Evolutionary conservation across 1,139 yeast genomes (phyloP).

Genomic region (Saccharomyces hybrid): DNA sequence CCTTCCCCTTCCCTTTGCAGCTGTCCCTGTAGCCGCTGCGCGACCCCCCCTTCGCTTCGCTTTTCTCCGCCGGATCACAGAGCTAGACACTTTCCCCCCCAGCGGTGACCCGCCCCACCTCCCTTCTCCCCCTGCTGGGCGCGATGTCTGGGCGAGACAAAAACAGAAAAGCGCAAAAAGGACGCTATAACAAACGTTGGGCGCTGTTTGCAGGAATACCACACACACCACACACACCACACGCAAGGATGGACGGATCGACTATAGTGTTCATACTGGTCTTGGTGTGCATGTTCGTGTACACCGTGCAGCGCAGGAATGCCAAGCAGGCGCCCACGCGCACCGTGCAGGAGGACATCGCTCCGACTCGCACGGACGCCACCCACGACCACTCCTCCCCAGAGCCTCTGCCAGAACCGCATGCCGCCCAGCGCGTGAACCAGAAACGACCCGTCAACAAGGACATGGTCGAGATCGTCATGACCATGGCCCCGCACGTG

Average conservation of each 20-base stretch:
- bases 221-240: background rate
- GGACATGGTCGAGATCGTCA: constrained; percentile 81
- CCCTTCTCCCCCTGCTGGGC: background rate
- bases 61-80: background rate
- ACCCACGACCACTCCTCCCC: background rate
- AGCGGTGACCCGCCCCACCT: background rate
- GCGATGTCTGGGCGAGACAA: background rate
- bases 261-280: background rate
- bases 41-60: background rate
- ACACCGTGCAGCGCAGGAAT: background rate
- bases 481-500: constrained; percentile 69
- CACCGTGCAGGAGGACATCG: background rate
- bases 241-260: background rate
- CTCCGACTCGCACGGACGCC: background rate
- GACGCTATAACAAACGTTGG: background rate
- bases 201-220: background rate
- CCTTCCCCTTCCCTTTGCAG: background rate
- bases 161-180: background rate
- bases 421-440: constrained; percentile 9
- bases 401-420: background rate
- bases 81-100: background rate
- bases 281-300: background rate
- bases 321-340: constrained; percentile 4
- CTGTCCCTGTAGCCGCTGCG: background rate
- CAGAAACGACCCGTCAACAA: constrained; percentile 54